phyloP scores from a whole-genome alignment of 2,329 filamentous ascomycete species.

The Diaporthe batatas region DNA sequence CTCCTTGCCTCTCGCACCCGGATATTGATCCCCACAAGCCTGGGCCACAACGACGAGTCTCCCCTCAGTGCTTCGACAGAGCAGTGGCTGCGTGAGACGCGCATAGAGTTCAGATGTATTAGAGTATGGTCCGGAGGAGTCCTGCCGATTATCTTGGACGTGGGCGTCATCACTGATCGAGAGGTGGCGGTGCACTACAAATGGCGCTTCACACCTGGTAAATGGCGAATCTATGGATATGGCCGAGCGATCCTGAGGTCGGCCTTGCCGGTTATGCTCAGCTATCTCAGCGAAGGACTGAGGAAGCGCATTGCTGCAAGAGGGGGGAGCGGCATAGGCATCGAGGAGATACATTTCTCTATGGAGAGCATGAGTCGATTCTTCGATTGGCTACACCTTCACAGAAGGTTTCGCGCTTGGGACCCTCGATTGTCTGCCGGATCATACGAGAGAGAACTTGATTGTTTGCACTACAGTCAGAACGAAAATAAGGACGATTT shows the following conservation, averaged over 20 bases:
- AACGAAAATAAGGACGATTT: background rate
- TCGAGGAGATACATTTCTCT: background rate
- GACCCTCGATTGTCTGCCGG: background rate
- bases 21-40: background rate
- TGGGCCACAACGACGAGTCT: background rate
- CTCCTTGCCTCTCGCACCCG: background rate
- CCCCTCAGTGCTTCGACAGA: background rate
- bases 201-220: background rate
- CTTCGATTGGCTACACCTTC: background rate
- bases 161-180: background rate
- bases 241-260: background rate
- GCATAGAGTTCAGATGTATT: background rate
- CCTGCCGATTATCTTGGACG: constrained; percentile 7
- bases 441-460: background rate
- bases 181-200: background rate
- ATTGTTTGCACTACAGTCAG: background rate
- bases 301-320: background rate
- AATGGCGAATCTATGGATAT: background rate
- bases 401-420: background rate
- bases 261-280: background rate
- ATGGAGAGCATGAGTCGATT: background rate
- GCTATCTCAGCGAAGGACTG: background rate
- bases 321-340: background rate
- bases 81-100: background rate
- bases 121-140: background rate